These are phyloP conservation scores for Halteria grandinella DNA, from an alignment of 73 alveolate species.

Conservation along the genomic window DNA sequence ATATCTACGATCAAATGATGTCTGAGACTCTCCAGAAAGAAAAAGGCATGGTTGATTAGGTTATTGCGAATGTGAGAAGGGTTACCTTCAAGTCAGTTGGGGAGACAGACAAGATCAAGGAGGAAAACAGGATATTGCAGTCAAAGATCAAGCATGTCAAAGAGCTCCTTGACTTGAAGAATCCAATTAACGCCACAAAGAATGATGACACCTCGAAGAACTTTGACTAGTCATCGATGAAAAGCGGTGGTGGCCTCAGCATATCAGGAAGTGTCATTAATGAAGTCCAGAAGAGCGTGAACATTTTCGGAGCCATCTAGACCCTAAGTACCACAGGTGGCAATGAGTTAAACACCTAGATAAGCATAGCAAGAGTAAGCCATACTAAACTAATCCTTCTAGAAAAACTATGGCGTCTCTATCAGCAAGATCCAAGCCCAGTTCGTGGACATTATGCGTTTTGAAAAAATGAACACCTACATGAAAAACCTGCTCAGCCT, in stretches of 20 bases:
- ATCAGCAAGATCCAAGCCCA: background rate
- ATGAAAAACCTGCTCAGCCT: background rate
- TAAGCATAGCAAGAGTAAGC: background rate
- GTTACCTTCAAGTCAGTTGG: background rate
- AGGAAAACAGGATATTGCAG: slow-evolving; percentile 12
- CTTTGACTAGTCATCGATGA: no score
- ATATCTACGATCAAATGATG: slow-evolving; percentile 7
- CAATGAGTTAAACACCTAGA: background rate
- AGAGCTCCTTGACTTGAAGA: slow-evolving; percentile 2
- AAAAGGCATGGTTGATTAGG: slow-evolving; percentile 2
- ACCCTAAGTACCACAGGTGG: slow-evolving; percentile 6
- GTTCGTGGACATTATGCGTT: slow-evolving; percentile 16
- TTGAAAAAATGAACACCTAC: slow-evolving; percentile 15
- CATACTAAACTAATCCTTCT: background rate
- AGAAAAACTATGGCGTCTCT: background rate
- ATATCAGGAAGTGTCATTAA: no score
- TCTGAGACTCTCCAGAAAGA: background rate
- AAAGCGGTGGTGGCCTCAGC: no score
- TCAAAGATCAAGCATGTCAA: background rate
- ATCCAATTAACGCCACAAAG: background rate
- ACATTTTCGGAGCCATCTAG: no score
- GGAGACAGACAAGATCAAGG: background rate
- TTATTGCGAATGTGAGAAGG: slow-evolving; percentile 3
- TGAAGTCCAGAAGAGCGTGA: no score
- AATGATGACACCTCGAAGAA: slow-evolving; percentile 3